Evolutionary conservation across 805 yeast genomes (phyloP).

Genomic region (Kodamaea kaohsiungensis): DNA sequence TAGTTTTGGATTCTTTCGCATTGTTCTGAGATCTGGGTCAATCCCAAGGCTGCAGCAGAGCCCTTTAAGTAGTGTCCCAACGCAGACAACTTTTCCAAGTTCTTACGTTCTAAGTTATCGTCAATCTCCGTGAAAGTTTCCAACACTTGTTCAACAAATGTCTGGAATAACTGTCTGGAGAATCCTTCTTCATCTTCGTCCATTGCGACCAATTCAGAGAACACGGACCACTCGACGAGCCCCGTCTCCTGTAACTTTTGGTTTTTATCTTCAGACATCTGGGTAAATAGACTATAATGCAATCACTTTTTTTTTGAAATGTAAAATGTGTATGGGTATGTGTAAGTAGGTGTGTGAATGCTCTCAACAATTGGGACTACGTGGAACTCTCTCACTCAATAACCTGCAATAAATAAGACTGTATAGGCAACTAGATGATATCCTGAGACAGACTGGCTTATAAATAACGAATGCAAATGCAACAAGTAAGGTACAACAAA

Average conservation of each 20-base stretch:
- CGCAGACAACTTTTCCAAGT: constrained; percentile 62
- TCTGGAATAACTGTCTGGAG: constrained; percentile 71
- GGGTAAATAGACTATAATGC: neutral
- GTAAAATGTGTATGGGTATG: neutral
- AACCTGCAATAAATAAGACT: neutral
- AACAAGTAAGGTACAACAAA: neutral
- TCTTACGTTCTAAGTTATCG: constrained; percentile 45
- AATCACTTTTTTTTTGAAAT: neutral
- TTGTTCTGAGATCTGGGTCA: constrained; percentile 75
- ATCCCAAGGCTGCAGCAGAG: constrained; percentile 90
- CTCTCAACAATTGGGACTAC: neutral
- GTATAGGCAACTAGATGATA: neutral
- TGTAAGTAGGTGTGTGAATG: neutral
- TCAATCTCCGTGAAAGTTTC: constrained; percentile 77
- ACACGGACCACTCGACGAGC: constrained; percentile 83
- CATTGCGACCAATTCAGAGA: constrained; percentile 87
- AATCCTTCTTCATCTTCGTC: constrained; percentile 97
- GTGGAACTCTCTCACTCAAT: neutral
- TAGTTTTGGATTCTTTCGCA: constrained; percentile 94
- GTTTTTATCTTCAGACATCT: constrained; percentile 15
- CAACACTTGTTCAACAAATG: constrained; percentile 86
- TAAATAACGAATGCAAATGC: neutral
- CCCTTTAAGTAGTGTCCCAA: constrained; percentile 95
- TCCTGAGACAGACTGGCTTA: neutral
- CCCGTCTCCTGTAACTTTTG: constrained; percentile 51